Evolutionary conservation across 2,329 filamentous ascomycete genomes (phyloP), one percentile per base, ranked within the genome.

Genomic region (Cladosporium sp.): DNA sequence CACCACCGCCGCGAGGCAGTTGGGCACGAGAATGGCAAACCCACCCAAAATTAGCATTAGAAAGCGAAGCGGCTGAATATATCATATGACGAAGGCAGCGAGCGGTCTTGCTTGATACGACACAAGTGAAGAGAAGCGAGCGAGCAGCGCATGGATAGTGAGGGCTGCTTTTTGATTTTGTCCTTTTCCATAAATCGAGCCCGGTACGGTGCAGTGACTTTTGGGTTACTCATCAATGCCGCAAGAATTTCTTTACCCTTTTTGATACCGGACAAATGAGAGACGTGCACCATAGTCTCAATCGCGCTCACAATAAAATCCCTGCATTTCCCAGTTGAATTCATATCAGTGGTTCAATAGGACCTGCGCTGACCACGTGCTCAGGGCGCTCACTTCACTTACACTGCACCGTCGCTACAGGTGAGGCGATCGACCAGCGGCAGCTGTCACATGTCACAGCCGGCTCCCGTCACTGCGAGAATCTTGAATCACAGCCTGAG

Each of bases 41-140:
- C 23, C 48, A 54, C 49, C 56, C 60, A 63, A 63, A 63, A 63
- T 56, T 63, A 63, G 60, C 60, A 63, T 63, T 63, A 63, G 60
- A 63, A 63, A 63, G 60, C 60, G 60, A 61, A 63, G 60, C 60
- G 60, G 60, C 60, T 63, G 49, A 63, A 56, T 63, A 63, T 56
- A 63, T 56, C 60, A 43, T 56, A 63, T 54, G 60, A 63, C 49
- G 36, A 21, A 63, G 49, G 49, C 60, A 63, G 60, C 60, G 60
- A 63, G 60, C 60, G 60, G 49, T 46, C 60, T 56, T 56, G 60
- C 60, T 63, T 56, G 49, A 54, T 28, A 54, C 21, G 60, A 56
- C 32, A 34, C 53, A 63, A 53, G 60, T 56, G 49, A 32, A 54
- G 32, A 39, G 49, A 63, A 63, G 60, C 60, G 49, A 63, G 48